Evolutionary conservation across 2,329 filamentous ascomycete species (phyloP).

Genomic region (Diaporthe longicolla): DNA sequence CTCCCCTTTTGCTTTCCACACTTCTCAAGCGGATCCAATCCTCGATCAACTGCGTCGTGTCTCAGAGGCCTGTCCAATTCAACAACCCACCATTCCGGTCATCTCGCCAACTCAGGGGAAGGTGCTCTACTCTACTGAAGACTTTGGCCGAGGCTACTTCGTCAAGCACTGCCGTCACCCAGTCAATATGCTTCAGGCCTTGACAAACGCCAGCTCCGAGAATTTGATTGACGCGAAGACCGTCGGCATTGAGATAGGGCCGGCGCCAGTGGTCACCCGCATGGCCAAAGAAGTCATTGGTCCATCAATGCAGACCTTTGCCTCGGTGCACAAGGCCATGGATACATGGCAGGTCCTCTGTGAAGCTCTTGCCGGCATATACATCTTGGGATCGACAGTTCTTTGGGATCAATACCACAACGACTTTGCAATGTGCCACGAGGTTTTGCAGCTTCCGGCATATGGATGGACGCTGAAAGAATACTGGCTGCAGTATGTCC

Average conservation of each 20-base stretch:
- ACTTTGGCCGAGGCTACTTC: conserved; percentile 74
- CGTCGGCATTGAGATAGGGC: conserved; percentile 79
- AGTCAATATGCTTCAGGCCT: conserved; percentile 76
- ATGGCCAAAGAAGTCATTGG: conserved; percentile 77
- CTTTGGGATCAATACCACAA: conserved; percentile 4
- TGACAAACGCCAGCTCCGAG: conserved; percentile 69
- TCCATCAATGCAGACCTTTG: conserved; percentile 57
- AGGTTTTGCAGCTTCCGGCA: conserved; percentile 12
- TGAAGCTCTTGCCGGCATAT: background rate
- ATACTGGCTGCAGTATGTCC: conserved; percentile 28
- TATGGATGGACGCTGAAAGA: conserved; percentile 29
- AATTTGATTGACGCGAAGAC: conserved; percentile 74
- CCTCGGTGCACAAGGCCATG: background rate
- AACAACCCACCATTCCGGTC: conserved; percentile 68
- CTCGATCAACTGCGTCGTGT: conserved; percentile 68
- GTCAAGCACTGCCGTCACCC: conserved; percentile 76
- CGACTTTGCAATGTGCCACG: background rate
- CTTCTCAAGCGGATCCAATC: conserved; percentile 66
- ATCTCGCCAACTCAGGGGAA: conserved; percentile 77
- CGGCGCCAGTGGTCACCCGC: conserved; percentile 76
- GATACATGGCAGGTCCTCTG: conserved; percentile 2
- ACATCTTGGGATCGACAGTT: background rate
- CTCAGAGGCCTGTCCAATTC: conserved; percentile 56
- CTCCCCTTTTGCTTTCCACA: conserved; percentile 69
- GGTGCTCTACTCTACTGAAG: conserved; percentile 64